Base-by-base conservation (phyloP, 108 stramenopile genomes). In the Discostella pseudostelligera region DNA sequence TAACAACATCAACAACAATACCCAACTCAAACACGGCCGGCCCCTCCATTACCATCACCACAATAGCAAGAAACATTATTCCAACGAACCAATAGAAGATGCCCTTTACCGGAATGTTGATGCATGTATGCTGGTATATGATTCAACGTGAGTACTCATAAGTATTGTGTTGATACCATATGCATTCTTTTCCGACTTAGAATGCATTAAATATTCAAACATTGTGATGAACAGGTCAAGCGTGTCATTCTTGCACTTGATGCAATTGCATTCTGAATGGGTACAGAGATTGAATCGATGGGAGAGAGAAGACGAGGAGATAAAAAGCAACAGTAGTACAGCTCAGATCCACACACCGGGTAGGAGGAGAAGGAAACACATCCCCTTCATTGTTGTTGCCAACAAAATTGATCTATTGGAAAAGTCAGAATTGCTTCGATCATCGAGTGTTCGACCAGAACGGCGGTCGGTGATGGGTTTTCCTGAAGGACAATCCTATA, bases 381-480 rank as follows among this genome's bases (percentile, higher is more conserved):
- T 89, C 54, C 87, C 92, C 19, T 76, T 93, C 49, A 62, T 93
- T 32, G 81, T 93, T 47, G 88, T 88, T 16, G 92, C 79, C 12
- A 93, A 84, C 59, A 93, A 93, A 70, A 67, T 86, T 36, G 92
- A 93, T 69, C 61, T 88, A 7, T 53, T 89, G 37, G 62, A 43
- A 49, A 70, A 45, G 28, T 29, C 32, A 3, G 26, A 35, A 12
- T 26, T 16, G 16, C 24, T 21, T 42, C 64, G 9, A 53, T 45
- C 14, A 13, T 55, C 47, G 35, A 32, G 32, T 32, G 45, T 39
- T 24, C 46, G 9, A 19, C 44, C 12, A 17, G 42, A 50, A 8
- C 64, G 51, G 26, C 73, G 81, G 3, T 74, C 49, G 70, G 84
- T 93, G 29, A 76, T 93, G 84, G 88, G 87, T 29, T 79, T 74